Conservation (phyloP, 1,139 yeast genomes). For the Candida sojae region DNA sequence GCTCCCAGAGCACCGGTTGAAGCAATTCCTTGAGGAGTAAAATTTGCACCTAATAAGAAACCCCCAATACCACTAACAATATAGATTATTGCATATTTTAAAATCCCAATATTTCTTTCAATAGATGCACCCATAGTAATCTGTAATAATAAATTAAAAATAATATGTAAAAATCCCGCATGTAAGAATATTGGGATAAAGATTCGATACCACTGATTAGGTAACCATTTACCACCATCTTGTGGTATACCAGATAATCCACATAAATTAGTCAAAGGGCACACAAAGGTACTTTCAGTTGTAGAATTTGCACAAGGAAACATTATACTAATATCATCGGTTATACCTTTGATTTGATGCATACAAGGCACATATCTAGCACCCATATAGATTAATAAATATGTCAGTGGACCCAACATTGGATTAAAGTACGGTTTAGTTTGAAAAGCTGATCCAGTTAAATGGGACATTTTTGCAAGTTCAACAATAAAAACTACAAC, state of each 20-base stretch:
- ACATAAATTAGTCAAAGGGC: slow-evolving; percentile 60
- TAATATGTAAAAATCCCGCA: slow-evolving; percentile 72
- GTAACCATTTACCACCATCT: slow-evolving; percentile 32
- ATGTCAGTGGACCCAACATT: slow-evolving; percentile 79
- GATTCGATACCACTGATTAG: slow-evolving; percentile 72
- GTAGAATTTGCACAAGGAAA: slow-evolving; percentile 80
- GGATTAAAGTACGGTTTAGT: slow-evolving; percentile 76
- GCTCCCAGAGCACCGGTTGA: slow-evolving; percentile 80
- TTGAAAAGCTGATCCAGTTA: slow-evolving; percentile 70
- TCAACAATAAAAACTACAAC: slow-evolving; percentile 68
- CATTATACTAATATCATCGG: slow-evolving; percentile 45
- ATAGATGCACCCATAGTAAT: slow-evolving; percentile 61
- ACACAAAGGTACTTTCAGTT: slow-evolving; percentile 51
- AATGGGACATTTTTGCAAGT: slow-evolving; percentile 54
- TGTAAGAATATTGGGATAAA: slow-evolving; percentile 74
- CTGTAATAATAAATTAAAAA: slow-evolving; percentile 65
- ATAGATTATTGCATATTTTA: slow-evolving; percentile 59
- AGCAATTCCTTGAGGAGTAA: slow-evolving; percentile 68
- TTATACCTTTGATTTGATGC: slow-evolving; percentile 53
- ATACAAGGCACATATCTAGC: slow-evolving; percentile 75
- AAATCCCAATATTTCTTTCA: slow-evolving; percentile 60
- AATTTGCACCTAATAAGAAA: slow-evolving; percentile 70
- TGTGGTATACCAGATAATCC: slow-evolving; percentile 54
- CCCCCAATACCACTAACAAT: slow-evolving; percentile 68
- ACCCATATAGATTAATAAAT: slow-evolving; percentile 67